A percentile compares a stretch with the other conserved stretches of the same genome.
These are phyloP conservation scores for Apiotrichum laibachii DNA, from an alignment of 1,284 basidiomycete species.

Conservation along the genomic window DNA sequence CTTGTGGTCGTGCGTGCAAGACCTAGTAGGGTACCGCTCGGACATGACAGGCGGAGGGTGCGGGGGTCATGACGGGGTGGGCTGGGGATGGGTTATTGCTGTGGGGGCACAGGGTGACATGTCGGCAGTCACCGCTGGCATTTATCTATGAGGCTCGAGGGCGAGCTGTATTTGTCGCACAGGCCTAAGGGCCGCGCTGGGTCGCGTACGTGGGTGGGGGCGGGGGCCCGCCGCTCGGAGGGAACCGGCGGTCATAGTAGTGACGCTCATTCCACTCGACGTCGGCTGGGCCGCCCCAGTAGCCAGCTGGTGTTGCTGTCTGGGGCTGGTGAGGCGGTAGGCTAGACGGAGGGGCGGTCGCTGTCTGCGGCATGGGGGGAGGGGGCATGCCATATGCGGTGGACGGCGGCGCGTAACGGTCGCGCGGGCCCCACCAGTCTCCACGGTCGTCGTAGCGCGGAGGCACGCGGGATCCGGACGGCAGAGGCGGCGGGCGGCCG, in stretches of 20 bases:
- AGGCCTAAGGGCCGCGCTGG: neutral
- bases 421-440: constrained; percentile 6
- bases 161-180: neutral
- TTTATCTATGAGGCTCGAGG: neutral
- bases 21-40: neutral
- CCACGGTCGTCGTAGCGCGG: constrained; percentile 3
- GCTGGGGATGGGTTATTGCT: neutral
- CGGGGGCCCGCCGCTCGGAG: neutral
- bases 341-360: neutral
- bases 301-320: constrained; percentile 1
- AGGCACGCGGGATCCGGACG: neutral
- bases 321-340: neutral
- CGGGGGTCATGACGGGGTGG: neutral
- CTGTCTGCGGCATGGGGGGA: constrained; percentile 1
- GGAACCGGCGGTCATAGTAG: constrained; percentile 1
- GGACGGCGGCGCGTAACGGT: neutral
- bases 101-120: neutral
- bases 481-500: neutral
- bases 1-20: neutral
- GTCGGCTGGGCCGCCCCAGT: neutral
- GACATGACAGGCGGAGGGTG: neutral
- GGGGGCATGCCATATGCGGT: neutral
- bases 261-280: neutral
- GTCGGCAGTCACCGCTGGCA: neutral
- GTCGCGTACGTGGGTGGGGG: neutral